Evolutionary conservation across 192 early-diverging fungal species (phyloP).

Genomic region (Anaeromyces robustus): DNA sequence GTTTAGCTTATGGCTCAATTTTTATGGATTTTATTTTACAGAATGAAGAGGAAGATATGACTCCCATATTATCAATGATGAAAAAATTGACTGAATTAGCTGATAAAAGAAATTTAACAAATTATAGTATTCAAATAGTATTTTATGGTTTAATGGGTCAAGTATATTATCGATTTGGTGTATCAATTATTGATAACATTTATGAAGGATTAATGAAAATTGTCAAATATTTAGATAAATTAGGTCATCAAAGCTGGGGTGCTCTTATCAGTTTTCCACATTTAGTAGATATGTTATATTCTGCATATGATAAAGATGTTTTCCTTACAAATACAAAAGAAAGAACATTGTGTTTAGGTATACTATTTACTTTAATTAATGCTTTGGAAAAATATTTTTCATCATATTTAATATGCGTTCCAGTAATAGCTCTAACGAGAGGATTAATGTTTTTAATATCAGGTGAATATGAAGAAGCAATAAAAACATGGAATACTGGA

Average conservation of each 20-base stretch:
- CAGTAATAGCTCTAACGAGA: background rate
- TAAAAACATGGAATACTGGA: background rate
- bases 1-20: background rate
- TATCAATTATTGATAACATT: background rate
- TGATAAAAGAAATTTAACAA: background rate
- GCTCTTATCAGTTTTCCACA: background rate
- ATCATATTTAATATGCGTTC: background rate
- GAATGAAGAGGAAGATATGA: background rate
- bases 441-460: background rate
- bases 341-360: background rate
- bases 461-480: background rate
- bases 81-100: background rate
- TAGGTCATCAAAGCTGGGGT: background rate
- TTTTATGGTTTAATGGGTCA: background rate
- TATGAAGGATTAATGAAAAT: background rate
- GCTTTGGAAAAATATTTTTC: background rate
- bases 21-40: background rate
- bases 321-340: background rate
- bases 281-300: background rate
- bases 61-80: background rate
- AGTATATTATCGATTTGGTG: background rate
- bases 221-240: background rate
- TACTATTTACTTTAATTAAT: background rate
- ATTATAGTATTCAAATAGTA: background rate
- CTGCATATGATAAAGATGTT: background rate